Percentiles rank a stretch among this genome's conserved stretches.
Conservation (phyloP, 2,329 filamentous ascomycete species). For the Colletotrichum costaricense region DNA sequence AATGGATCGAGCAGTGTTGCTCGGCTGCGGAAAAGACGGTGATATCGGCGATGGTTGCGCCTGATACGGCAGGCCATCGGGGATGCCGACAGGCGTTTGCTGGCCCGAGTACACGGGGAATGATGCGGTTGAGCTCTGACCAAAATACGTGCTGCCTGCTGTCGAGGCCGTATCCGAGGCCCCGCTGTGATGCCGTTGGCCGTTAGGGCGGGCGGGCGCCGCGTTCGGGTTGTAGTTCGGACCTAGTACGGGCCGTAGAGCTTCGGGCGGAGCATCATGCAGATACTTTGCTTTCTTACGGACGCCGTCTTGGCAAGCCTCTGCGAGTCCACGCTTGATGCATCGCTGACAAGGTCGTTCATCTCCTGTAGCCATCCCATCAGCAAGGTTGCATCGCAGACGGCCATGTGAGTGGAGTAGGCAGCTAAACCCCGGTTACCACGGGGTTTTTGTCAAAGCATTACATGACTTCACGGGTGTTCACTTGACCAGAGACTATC, state of each 20-base stretch:
- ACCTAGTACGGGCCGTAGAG: conserved; percentile 85
- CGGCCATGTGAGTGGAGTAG: conserved; percentile 5
- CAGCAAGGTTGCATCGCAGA: conserved; percentile 20
- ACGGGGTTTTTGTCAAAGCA: conserved; percentile 18
- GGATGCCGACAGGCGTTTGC: conserved; percentile 59
- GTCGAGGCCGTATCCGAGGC: conserved; percentile 55
- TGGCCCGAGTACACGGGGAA: conserved; percentile 64
- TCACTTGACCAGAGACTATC: conserved; percentile 24
- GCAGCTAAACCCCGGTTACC: background rate
- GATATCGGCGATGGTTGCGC: conserved; percentile 79
- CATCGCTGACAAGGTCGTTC: conserved; percentile 94
- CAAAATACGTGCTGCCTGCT: conserved; percentile 58
- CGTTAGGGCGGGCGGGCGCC: conserved; percentile 54
- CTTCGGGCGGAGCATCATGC: conserved; percentile 92
- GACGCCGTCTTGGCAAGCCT: conserved; percentile 94
- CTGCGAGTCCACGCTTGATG: conserved; percentile 91
- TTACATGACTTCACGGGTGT: conserved; percentile 31
- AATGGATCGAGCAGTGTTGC: conserved; percentile 46
- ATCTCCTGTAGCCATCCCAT: conserved; percentile 72
- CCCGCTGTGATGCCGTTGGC: conserved; percentile 49
- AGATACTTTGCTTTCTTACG: conserved; percentile 99
- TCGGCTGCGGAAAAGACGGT: conserved; percentile 72
- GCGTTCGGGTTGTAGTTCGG: conserved; percentile 73
- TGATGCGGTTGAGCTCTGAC: conserved; percentile 56
- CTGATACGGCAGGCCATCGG: conserved; percentile 66